Evolutionary conservation across 345 rosid genomes (phyloP).

Genomic region (Euclidium syriacum): DNA sequence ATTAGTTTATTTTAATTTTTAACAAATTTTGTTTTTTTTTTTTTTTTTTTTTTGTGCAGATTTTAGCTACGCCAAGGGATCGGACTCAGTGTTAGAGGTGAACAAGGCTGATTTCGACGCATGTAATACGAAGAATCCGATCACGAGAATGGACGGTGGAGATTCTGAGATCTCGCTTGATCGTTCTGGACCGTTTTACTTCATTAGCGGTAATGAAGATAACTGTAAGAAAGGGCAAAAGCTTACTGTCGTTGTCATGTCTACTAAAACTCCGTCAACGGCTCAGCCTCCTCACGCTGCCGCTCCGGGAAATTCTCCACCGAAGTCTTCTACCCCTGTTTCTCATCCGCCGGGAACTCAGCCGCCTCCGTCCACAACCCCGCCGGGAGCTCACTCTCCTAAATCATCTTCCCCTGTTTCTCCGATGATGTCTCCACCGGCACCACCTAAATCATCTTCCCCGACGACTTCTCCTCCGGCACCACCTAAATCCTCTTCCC

Average conservation of each 20-base stretch:
- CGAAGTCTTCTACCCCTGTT: conserved; percentile 7
- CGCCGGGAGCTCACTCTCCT: conserved; percentile 9
- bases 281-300: conserved; percentile 33
- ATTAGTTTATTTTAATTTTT: too few relatives aligned
- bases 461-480: conserved; percentile 5
- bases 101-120: conserved; percentile 42
- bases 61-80: conserved; percentile 67
- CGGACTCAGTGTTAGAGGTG: conserved; percentile 66
- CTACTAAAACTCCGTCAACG: conserved; percentile 32
- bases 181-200: conserved; percentile 75
- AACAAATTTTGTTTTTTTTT: background rate
- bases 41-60: conserved; percentile 30
- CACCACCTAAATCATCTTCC: background rate
- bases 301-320: conserved; percentile 16
- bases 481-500: conserved; percentile 3
- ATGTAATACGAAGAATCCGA: conserved; percentile 57
- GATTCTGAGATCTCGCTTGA: conserved; percentile 49
- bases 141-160: conserved; percentile 48
- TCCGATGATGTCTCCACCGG: background rate
- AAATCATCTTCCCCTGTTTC: conserved; percentile 8
- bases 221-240: conserved; percentile 68
- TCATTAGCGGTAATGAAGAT: conserved; percentile 62
- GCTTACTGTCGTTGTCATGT: conserved; percentile 53
- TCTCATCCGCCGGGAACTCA: conserved; percentile 1
- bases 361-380: background rate